Base-by-base conservation (phyloP, 352 stramenopile genomes). In the Globisporangium perplexum region DNA sequence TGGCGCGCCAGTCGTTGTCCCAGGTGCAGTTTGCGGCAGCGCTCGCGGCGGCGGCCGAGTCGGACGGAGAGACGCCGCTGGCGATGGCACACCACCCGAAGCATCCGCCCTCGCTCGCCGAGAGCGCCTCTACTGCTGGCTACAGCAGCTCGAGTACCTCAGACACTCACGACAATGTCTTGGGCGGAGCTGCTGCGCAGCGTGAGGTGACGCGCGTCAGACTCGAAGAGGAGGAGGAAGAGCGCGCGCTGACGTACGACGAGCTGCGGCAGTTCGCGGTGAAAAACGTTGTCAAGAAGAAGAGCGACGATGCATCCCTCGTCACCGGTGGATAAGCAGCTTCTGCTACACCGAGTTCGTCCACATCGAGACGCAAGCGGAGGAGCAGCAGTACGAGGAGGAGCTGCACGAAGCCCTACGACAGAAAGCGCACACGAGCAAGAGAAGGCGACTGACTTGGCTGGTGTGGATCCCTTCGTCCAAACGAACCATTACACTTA, bases 201-300 rank as follows among this genome's bases (percentile, higher is more conserved):
- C 36, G 39, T 28, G 28, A 51, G 20, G 17, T 50, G 14, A 54
- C 47, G 6, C 47, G 55, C 17, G 55, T 31, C 5, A 30, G 15
- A n/a, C 31, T 61, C n/a, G 71, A 87, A 14, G 76, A 75, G 10
- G 79, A 87, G 6, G 79, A 90, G 35, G 79, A 83, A 11, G 80
- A 90, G 31, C 71, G 77, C 57, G 71, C 73, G 24, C 75, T 86
- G 36, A 88, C 77, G 5, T 88, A 90, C 63, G 74, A 88, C 18
- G 77, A 90, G 49, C 71, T 90, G n/a, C 73, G 68, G 14, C 60
- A 65, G n/a, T 83, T 82, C 8, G 79, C 79, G 10, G 68, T 56
- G n/a, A 82, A 77, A 43, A 77, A 83, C 48, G 67, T 69, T 20
- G 74, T 73, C 33, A 69, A 69, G 46, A 60, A 41, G 22, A 65